Base-by-base conservation (phyloP, 164 flowering plant genomes). In the Tetracentron sinense region DNA sequence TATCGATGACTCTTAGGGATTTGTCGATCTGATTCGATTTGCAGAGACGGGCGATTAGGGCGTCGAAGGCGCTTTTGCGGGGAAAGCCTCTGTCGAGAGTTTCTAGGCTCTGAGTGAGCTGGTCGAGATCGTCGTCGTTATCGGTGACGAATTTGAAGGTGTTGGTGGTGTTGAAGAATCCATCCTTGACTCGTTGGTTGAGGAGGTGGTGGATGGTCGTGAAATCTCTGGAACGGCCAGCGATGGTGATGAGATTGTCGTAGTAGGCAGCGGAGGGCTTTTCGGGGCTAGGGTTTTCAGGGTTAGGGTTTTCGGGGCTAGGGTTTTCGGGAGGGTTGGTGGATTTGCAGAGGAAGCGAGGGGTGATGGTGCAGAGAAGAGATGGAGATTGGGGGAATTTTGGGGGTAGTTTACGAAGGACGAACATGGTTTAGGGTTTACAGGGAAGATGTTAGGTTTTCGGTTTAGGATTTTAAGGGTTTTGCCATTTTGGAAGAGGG, bases 61-160 rank as follows among this genome's bases (percentile, higher is more conserved):
- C 58, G 28, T 85, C 84, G 62, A 64, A 82, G 28, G 89, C 82
- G 65, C 58, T 63, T 38, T 84, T 85, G 0, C 79, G 74, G 14
- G 78, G 16, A 66, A 67, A 63, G 25, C 83, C 80, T 2, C 46
- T 30, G 69, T 79, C 75, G 61, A 85, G 72, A 3, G 64, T 59
- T 26, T 80, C 44, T 6, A 88, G 69, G 62, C 75, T 70, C 27
- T 59, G 56, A 20, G 35, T 22, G 28, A 83, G 78, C 17, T 74
- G 64, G 51, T 69, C 69, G 67, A 85, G 76, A 27, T 71, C 54
- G 46, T 63, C 12, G 16, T 57, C 67, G 0, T 69, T 57, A 60
- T 67, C 64, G 56, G 79, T 66, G 60, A 87, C 55, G 80, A 85
- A 85, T 7, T 73, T 77, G 86, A 87, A 87, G 51, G 90, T 87